Conservation (phyloP, 352 stramenopile species). For the Globisporangium acanthophoron region DNA sequence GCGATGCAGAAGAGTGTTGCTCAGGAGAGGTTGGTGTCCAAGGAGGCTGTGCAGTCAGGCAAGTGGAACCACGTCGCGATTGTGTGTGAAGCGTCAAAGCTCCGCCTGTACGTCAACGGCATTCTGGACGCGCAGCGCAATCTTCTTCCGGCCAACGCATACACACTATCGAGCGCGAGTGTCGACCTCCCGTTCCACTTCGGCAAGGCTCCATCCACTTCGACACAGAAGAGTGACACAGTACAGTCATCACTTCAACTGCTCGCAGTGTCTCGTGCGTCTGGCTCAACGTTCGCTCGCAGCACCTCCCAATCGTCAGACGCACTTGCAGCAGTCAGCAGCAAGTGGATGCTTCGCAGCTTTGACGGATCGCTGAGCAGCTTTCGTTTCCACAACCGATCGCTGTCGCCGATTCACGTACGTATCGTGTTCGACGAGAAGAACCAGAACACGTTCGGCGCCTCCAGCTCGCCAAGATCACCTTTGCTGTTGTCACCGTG, state of each 20-base stretch:
- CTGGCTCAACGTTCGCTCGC: not conserved
- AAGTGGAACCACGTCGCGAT: constrained; percentile 86
- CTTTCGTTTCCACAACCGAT: constrained; percentile 87
- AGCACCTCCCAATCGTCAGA: not conserved
- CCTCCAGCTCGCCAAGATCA: not conserved
- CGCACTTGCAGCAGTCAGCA: not conserved
- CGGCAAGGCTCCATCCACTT: constrained; percentile 18
- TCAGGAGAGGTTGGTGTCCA: constrained; percentile 66
- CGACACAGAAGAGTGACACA: not conserved
- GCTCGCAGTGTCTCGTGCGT: not conserved
- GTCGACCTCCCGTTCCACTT: constrained; percentile 56
- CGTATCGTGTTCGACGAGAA: constrained; percentile 87
- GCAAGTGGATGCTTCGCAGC: constrained; percentile 11
- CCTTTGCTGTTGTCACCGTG: not conserved
- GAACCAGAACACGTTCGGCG: constrained; percentile 13
- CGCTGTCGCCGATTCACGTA: constrained; percentile 90
- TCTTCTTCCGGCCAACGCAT: constrained; percentile 28
- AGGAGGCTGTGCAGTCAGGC: constrained; percentile 50
- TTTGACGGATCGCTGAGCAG: constrained; percentile 85
- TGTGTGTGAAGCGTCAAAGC: constrained; percentile 78
- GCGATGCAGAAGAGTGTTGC: constrained; percentile 9
- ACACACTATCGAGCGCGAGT: constrained; percentile 19
- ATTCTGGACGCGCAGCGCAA: constrained; percentile 78
- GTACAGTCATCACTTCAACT: constrained; percentile 4
- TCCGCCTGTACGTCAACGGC: constrained; percentile 90